phyloP scores from a whole-genome alignment of 225 moss, liverwort and hornwort genomes.

The Sphagnum contortum region DNA sequence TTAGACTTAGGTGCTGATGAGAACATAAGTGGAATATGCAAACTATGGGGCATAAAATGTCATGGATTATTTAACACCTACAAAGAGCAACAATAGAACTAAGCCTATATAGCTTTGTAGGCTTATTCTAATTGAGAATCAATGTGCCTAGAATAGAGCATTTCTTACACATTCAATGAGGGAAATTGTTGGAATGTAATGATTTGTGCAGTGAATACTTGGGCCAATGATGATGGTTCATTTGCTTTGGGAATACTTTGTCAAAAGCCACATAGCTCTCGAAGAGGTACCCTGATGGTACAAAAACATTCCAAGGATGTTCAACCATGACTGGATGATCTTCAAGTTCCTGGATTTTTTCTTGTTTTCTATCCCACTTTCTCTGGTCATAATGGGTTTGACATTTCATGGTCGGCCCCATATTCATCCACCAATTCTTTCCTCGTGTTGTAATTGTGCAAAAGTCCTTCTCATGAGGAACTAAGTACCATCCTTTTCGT shows the following conservation, averaged over 20 bases:
- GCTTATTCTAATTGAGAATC: too few species aligned
- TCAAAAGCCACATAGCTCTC: constrained; percentile 32
- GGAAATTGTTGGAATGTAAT: not conserved
- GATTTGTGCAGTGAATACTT: constrained; percentile 15
- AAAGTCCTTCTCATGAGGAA: constrained; percentile 35
- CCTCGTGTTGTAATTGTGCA: not conserved
- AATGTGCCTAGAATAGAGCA: too few species aligned
- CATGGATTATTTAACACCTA: too few species aligned
- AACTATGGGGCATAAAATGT: too few species aligned
- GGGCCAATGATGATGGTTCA: constrained; percentile 53
- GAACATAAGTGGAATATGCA: too few species aligned
- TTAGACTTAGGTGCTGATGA: too few species aligned
- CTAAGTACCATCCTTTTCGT: constrained; percentile 9
- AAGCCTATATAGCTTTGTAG: too few species aligned
- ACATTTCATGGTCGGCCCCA: constrained; percentile 14
- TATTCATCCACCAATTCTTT: constrained; percentile 33
- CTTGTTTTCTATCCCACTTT: constrained; percentile 21
- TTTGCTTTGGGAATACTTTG: constrained; percentile 42
- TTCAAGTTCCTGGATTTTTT: constrained; percentile 9
- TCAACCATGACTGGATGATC: constrained; percentile 62
- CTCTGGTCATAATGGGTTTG: constrained; percentile 17
- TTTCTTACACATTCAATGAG: too few species aligned
- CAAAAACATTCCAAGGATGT: constrained; percentile 24
- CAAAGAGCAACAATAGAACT: too few species aligned
- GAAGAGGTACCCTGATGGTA: constrained; percentile 39